These are phyloP conservation scores for Lactuca saligna DNA, from an alignment of 129 eudicot genomes.

Conservation along the genomic window DNA sequence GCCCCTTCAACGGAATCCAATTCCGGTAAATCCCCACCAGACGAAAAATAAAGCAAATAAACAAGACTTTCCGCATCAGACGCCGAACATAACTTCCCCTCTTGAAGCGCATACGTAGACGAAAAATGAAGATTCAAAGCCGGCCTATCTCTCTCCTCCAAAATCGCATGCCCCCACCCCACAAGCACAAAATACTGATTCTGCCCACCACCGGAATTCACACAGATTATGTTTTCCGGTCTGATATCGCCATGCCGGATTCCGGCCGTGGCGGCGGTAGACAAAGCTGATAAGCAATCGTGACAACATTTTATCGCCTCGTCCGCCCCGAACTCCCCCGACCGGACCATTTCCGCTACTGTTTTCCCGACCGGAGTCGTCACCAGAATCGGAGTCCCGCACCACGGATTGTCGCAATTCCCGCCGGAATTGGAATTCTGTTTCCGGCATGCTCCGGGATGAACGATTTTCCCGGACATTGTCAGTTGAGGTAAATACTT, in stretches of 20 bases:
- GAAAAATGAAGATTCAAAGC: conserved; percentile 92
- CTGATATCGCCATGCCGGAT: conserved; percentile 88
- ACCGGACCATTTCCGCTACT: conserved; percentile 64
- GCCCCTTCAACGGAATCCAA: conserved; percentile 98
- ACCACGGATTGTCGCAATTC: conserved; percentile 78
- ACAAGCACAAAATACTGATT: conserved; percentile 58
- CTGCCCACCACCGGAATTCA: conserved; percentile 42
- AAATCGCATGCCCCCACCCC: conserved; percentile 95
- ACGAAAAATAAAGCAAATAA: conserved; percentile 76
- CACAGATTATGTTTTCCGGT: conserved; percentile 82
- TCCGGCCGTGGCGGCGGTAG: conserved; percentile 65
- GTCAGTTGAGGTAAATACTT: conserved; percentile 69
- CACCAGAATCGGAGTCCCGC: conserved; percentile 88
- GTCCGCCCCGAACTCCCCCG: conserved; percentile 59
- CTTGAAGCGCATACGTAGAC: conserved; percentile 94
- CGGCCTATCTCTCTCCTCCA: conserved; percentile 95
- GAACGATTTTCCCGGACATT: conserved; percentile 79
- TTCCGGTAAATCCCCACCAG: conserved; percentile 75
- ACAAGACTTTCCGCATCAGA: conserved; percentile 97
- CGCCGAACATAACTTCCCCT: conserved; percentile 91
- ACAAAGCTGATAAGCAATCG: conserved; percentile 92
- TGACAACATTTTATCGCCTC: conserved; percentile 93
- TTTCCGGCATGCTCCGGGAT: conserved; percentile 71
- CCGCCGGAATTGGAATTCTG: conserved; percentile 55
- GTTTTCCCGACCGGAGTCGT: conserved; percentile 82